These are phyloP conservation scores for Chlorella sp. DNA, from an alignment of 139 green algal species.

Conservation along the genomic window DNA sequence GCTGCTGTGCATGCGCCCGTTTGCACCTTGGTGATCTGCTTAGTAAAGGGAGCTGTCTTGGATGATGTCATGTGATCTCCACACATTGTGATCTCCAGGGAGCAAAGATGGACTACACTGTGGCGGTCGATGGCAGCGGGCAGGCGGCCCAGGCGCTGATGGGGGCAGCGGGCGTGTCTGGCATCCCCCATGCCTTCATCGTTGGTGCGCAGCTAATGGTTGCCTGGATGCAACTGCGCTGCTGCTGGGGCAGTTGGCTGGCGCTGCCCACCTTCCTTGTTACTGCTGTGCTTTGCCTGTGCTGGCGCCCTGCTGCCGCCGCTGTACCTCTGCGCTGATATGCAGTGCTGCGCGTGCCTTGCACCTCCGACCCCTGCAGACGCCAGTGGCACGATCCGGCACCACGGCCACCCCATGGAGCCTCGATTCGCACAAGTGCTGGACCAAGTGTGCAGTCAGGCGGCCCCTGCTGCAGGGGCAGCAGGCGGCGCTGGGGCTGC, in stretches of 20 bases:
- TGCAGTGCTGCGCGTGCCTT: background rate
- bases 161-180: conserved; percentile 34
- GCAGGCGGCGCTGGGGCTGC: background rate
- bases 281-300: too few species aligned
- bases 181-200: conserved; percentile 57
- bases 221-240: background rate
- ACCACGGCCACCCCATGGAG: conserved; percentile 53
- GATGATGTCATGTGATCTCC: too few species aligned
- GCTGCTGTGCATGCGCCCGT: too few species aligned
- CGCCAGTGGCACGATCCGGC: conserved; percentile 18
- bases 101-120: conserved; percentile 50
- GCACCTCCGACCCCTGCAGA: background rate
- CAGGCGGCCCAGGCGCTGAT: conserved; percentile 40
- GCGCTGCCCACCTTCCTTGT: too few species aligned
- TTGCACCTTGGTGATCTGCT: too few species aligned
- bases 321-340: too few species aligned
- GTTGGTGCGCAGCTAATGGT: conserved; percentile 8
- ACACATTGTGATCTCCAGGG: too few species aligned
- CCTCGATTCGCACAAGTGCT: conserved; percentile 37
- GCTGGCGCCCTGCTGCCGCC: too few species aligned
- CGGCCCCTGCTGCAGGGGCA: background rate
- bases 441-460: conserved; percentile 3
- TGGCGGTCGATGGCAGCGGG: conserved; percentile 31
- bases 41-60: too few species aligned
- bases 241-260: too few species aligned